Percentiles rank a stretch among this genome's conserved stretches.
phyloP scores from a whole-genome alignment of 495 filamentous ascomycete species.

The Xylaria longipes region DNA sequence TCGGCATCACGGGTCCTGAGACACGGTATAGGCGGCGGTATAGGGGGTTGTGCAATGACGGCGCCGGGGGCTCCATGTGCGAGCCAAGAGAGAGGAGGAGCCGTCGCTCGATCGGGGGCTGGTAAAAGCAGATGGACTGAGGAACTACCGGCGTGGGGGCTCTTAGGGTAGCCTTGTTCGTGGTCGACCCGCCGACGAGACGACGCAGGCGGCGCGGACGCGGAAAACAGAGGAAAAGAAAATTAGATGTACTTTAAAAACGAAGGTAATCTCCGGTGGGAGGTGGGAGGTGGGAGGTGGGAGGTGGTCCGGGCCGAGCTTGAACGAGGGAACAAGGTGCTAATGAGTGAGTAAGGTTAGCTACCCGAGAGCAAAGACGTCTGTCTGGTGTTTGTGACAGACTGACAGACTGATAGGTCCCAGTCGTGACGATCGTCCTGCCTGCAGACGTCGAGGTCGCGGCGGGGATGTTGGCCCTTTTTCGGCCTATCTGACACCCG shows the following conservation, averaged over 20 bases:
- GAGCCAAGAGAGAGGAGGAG: slow-evolving; percentile 19
- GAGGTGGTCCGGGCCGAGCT: slow-evolving; percentile 13
- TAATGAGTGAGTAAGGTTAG: slow-evolving; percentile 6
- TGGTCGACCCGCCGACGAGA: slow-evolving; percentile 2
- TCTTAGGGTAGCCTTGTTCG: neutral
- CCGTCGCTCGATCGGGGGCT: slow-evolving; percentile 10
- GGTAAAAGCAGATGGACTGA: neutral
- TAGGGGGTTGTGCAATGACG: slow-evolving; percentile 22
- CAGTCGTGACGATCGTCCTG: slow-evolving; percentile 1
- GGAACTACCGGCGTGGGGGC: slow-evolving; percentile 17
- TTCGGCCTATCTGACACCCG: neutral
- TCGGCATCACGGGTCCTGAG: slow-evolving; percentile 13
- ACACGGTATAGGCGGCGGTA: slow-evolving; percentile 12
- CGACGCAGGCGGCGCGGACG: neutral
- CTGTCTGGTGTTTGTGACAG: slow-evolving; percentile 12
- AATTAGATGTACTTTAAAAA: slow-evolving; percentile 16
- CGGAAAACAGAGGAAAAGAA: slow-evolving; percentile 11
- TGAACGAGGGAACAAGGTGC: slow-evolving; percentile 10
- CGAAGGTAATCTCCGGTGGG: slow-evolving; percentile 28
- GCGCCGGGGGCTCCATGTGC: slow-evolving; percentile 27
- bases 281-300: slow-evolving; percentile 19
- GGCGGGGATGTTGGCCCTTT: slow-evolving; percentile 9
- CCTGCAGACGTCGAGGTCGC: neutral
- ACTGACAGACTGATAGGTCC: neutral
- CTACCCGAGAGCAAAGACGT: slow-evolving; percentile 13